Base-by-base conservation (phyloP, 257 asterid species). In the Apocynum venetum region DNA sequence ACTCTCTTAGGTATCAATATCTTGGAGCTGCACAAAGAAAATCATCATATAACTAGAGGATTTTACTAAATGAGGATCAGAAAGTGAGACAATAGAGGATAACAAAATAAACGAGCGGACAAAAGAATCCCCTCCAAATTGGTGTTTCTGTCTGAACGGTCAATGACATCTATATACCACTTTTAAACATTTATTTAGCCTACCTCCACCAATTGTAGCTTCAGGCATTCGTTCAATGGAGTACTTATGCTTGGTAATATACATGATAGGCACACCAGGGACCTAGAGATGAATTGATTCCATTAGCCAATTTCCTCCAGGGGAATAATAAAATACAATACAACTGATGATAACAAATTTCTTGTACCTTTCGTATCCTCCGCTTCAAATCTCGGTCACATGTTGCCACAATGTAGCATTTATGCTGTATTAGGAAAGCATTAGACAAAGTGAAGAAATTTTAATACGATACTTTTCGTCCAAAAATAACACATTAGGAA, bases 201-300 rank as follows among this genome's bases (percentile, higher is more conserved):
- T 85, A 95, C 98, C 98, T 86, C 97, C 98, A 13, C 98, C 98
- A 13, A 95, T 84, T 66, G 98, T 92, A 49, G 98, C 99, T 81
- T 95, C 97, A 6, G 98, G 99, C 80, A 95, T 82, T 76, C 98
- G 90, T 81, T 95, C 98, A 51, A 93, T 91, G 65, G 98, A 91
- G 78, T 91, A 95, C 80, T 82, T 81, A 74, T 87, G 99, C 77
- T 86, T 79, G 15, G 97, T 92, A 65, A 96, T 91, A 57, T 91
- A 96, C 99, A 96, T 96, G 77, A 96, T 96, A 8, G 98, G 98
- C 63, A 93, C 99, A 41, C 99, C 99, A 60, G 97, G 97, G 69
- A 93, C 63, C 99, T 95, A 87, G 49, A 44, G 73, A 67, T 49
- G n/a, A 76, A 81, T 56, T 56, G 52, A 84, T 31, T 9, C 67